Evolutionary conservation across 1,284 basidiomycete species (phyloP), one percentile per base, ranked within the genome.

Genomic region (Sporisorium exsertum): DNA sequence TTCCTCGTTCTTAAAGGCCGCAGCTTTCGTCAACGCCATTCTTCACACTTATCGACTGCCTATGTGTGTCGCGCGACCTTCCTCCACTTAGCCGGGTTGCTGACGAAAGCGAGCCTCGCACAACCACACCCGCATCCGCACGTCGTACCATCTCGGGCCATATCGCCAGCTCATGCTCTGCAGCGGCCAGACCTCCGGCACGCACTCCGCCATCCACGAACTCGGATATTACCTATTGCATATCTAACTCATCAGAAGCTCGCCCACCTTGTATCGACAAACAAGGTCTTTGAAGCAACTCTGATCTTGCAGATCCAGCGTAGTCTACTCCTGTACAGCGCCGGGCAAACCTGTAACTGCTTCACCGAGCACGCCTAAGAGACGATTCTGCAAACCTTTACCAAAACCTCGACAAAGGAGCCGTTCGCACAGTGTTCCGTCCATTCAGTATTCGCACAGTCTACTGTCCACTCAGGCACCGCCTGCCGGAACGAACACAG

Each of bases 51-150:
- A 22, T 32, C 12, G 42, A 27, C 22, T 42, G 13, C 42, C 22
- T 4, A 32, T 59, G 10, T 42, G 57, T 59, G 58, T 47, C 59
- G 57, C 56, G 5, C 59, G 50, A 57, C 52, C 57, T 1, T 40
- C 64, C 62, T 57, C 58, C 56, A 70, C 64, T 57, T 50, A 47
- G 15, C 56, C 18, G 37, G 15, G 9, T 27, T 18, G 24, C 22
- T 15, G 27, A 24, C 24, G 4, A n/a, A 18, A n/a, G 51, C 42
- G 42, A 40, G 15, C 35, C 24, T 22, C 9, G 46, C 37, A 37
- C 37, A 18, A 50, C 55, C n/a, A 45, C 58, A 58, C 24, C 42
- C 15, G 35, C 33, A 32, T 32, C 49, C 27, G n/a, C 29, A 49
- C 26, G 2, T 20, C 18, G 47, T 2, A 5, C 26, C 18, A 9